Percentiles rank a stretch among this genome's conserved stretches.
Evolutionary conservation across 768 basidiomycete genomes (phyloP).

Genomic region (Lactifluus hygrophoroides): DNA sequence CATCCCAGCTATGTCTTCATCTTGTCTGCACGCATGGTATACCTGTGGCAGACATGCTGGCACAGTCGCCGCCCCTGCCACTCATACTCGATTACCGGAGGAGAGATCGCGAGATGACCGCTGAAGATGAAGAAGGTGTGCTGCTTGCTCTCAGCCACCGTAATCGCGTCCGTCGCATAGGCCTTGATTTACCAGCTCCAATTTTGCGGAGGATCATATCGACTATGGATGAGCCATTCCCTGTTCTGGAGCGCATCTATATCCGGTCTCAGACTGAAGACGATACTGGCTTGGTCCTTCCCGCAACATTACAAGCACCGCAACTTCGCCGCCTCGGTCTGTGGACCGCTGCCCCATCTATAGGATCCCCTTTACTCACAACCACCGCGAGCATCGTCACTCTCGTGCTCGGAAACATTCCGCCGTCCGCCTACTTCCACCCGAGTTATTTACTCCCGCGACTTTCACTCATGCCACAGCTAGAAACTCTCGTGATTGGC

Average conservation of each 20-base stretch:
- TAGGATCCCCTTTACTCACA: neutral
- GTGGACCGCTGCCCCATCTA: neutral
- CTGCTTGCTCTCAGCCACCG: no score
- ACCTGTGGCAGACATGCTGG: no score
- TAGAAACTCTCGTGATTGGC: neutral
- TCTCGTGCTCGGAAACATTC: neutral
- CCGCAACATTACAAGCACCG: neutral
- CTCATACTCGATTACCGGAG: no score
- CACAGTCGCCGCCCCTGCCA: no score
- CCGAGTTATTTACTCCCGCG: neutral
- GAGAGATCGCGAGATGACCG: no score
- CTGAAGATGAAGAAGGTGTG: no score
- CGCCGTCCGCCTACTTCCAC: neutral
- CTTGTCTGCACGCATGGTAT: no score
- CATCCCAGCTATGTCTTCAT: no score
- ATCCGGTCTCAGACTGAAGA: neutral
- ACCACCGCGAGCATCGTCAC: neutral
- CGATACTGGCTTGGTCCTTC: neutral
- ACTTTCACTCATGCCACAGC: neutral
- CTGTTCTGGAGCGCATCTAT: neutral
- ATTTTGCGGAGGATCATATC: neutral
- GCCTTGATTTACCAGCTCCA: no score
- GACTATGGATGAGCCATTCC: neutral
- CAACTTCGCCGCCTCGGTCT: neutral
- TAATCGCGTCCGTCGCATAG: no score